Percentiles rank a stretch among this genome's conserved stretches.
Conservation (phyloP, 805 yeast species). For the Teunomyces atbi region DNA sequence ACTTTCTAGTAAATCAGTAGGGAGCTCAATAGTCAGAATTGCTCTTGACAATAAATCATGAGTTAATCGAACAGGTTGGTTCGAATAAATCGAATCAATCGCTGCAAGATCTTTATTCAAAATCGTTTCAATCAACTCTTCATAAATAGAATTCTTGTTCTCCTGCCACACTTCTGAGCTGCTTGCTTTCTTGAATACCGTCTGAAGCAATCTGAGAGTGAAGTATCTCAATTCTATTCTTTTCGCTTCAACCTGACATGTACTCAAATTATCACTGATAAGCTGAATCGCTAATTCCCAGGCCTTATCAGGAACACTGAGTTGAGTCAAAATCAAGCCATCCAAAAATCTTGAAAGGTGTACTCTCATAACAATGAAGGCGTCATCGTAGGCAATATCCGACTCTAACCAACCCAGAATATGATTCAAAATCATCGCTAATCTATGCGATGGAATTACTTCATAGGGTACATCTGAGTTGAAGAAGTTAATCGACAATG, state of each 20-base stretch:
- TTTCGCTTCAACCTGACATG: slow-evolving; percentile 37
- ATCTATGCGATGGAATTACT: slow-evolving; percentile 63
- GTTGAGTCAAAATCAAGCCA: slow-evolving; percentile 14
- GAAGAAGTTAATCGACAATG: slow-evolving; percentile 46
- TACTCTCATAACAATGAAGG: slow-evolving; percentile 51
- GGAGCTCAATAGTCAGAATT: slow-evolving; percentile 19
- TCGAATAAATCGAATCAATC: slow-evolving; percentile 25
- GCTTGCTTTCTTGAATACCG: slow-evolving; percentile 1
- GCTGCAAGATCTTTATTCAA: slow-evolving; percentile 21
- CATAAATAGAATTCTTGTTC: slow-evolving; percentile 31
- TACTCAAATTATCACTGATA: slow-evolving; percentile 44
- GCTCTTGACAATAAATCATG: slow-evolving; percentile 36
- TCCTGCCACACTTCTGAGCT: slow-evolving; percentile 32
- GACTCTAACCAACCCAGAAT: slow-evolving; percentile 60
- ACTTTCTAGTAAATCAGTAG: slow-evolving; percentile 26
- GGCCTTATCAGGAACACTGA: slow-evolving; percentile 28
- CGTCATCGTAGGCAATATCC: slow-evolving; percentile 57
- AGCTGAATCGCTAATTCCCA: slow-evolving; percentile 38
- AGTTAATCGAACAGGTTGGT: slow-evolving; percentile 28
- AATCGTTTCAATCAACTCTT: slow-evolving; percentile 45
- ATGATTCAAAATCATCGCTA: slow-evolving; percentile 57
- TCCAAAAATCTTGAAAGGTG: slow-evolving; percentile 48
- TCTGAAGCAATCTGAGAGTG: slow-evolving; percentile 40
- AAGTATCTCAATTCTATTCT: slow-evolving; percentile 45
- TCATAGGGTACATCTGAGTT: slow-evolving; percentile 27